Base-by-base conservation (phyloP, 1,284 basidiomycete species). In the Earliella scabrosa region DNA sequence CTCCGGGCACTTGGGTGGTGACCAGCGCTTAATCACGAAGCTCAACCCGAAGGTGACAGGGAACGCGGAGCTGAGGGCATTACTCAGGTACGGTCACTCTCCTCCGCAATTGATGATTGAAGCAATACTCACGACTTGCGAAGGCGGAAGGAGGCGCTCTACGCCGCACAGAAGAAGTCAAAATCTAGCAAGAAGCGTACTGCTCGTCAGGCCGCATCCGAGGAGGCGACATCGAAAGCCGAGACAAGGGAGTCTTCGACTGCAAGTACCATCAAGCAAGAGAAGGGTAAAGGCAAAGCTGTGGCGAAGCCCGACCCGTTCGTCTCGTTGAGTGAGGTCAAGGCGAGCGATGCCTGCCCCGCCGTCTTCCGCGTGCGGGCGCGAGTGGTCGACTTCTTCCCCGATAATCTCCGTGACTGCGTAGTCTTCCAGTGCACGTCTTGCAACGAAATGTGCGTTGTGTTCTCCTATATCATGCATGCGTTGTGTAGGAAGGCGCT, bases 371-470 rank as follows among this genome's bases (percentile, higher is more conserved):
- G 68, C 27, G 67, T 88, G 18, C 61, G 72, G 11, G 87, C 82
- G 6, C 80, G 79, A 20, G 76, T 81, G 4, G 66, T 82, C 7
- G 83, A 86, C 64, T 86, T 82, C 64, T 79, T 75, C 60, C 88
- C 88, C 1, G 69, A 77, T 39, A 64, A 75, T 23, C 65, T 88
- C 21, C 60, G 71, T 24, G 76, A 85, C 23, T 82, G 78, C 26
- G 75, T 78, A 34, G 68, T 75, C 18, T 69, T 80, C 34, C 71
- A 71, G 51, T 90, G 87, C 67, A 76, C 70, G 7, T 76, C 75
- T 5, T 89, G 88, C 66, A 66, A 77, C 7, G 66, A 71, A 49
- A 69, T 75, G 86, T 88, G 60, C 63, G 79, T 70, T 16, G 3
- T 14, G 2, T 4, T 27, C 24, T 9, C n/a, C 6, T 35, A 10